These are phyloP conservation scores for Thraustotheca clavata DNA, from an alignment of 352 stramenopile species.

Conservation along the genomic window DNA sequence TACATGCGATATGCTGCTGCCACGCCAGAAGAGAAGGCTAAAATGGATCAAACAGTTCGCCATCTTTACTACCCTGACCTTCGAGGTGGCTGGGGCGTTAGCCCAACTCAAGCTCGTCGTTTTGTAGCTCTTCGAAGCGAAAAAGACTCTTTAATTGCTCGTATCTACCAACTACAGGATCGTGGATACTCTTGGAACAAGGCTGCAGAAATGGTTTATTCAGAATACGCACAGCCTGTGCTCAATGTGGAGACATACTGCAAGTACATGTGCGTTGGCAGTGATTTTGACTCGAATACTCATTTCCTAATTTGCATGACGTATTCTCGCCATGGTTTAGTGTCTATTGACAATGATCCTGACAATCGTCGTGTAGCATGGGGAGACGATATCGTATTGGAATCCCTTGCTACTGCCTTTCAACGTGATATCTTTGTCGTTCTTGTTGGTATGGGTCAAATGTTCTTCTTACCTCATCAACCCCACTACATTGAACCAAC, in stretches of 20 bases:
- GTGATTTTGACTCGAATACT: constrained; percentile 42
- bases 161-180: constrained; percentile 71
- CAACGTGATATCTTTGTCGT: constrained; percentile 85
- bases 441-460: constrained; percentile 77
- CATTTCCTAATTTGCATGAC: constrained; percentile 76
- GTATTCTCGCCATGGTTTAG: constrained; percentile 64
- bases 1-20: constrained; percentile 56
- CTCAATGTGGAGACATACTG: constrained; percentile 72
- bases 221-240: constrained; percentile 54
- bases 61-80: constrained; percentile 81
- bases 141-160: constrained; percentile 64
- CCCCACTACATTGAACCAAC: constrained; percentile 25
- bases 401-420: constrained; percentile 77
- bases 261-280: constrained; percentile 78
- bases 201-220: constrained; percentile 72
- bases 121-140: constrained; percentile 59
- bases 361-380: constrained; percentile 74
- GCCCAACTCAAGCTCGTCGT: constrained; percentile 67
- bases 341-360: constrained; percentile 73
- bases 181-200: constrained; percentile 65
- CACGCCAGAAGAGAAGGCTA: constrained; percentile 46
- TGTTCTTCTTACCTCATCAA: constrained; percentile 82
- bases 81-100: constrained; percentile 75
- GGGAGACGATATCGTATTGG: constrained; percentile 80
- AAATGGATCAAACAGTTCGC: constrained; percentile 76